Conservation (phyloP, 2,329 filamentous ascomycete genomes). For the Cladorrhinum sp. region DNA sequence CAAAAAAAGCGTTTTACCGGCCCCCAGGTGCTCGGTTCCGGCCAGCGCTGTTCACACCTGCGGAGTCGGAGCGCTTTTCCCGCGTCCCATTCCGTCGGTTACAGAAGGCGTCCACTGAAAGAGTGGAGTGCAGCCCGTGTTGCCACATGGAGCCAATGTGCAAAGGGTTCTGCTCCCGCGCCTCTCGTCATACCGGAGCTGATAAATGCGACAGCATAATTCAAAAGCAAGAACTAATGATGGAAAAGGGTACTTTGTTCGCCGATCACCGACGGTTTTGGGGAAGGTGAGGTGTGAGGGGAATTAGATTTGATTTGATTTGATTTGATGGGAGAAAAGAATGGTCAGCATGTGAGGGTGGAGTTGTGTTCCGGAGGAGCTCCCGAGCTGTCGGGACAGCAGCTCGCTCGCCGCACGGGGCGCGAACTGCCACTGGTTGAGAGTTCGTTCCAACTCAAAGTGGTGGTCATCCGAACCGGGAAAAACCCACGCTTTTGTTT, state of each 20-base stretch:
- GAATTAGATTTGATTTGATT: background rate
- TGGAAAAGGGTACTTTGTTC: background rate
- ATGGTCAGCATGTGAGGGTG: background rate
- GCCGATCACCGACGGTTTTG: background rate
- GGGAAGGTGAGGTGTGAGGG: background rate
- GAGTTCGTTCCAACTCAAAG: background rate
- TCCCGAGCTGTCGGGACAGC: background rate
- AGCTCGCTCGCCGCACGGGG: background rate
- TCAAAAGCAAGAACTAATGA: background rate
- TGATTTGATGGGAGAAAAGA: background rate
- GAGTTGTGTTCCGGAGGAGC: background rate
- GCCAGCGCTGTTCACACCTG: background rate
- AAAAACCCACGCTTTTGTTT: no score
- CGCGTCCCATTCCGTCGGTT: background rate
- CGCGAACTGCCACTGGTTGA: background rate
- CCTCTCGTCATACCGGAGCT: background rate
- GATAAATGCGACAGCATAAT: background rate
- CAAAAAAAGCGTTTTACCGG: background rate
- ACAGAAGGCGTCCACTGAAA: slow-evolving; percentile 2
- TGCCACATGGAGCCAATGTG: no score
- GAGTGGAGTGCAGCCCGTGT: background rate
- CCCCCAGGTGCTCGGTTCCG: background rate
- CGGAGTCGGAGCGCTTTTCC: background rate
- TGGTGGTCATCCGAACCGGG: no score
- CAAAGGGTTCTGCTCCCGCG: background rate